A percentile compares a stretch with the other conserved stretches of the same genome.
Conservation (phyloP, 306 rosid species). For the Prunus mongolica region DNA sequence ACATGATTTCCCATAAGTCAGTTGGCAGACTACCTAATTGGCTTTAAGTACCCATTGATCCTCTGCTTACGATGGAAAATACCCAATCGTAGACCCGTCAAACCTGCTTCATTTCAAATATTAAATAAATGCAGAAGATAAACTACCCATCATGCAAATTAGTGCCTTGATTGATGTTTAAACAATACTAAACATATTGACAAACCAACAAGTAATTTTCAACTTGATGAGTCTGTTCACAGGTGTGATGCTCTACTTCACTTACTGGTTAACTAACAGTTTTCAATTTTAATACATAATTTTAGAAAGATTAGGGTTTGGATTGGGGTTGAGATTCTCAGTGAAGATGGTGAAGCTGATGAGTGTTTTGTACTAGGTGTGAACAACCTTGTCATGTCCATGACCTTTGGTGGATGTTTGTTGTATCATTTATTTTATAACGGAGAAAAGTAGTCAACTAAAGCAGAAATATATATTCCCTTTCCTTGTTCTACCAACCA, state of each 20-base stretch:
- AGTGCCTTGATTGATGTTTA: conserved; percentile 40
- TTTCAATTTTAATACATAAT: neutral
- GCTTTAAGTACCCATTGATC: neutral
- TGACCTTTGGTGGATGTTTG: neutral
- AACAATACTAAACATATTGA: conserved; percentile 3
- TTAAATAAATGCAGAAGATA: conserved; percentile 3
- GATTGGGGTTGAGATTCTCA: too few relatives aligned
- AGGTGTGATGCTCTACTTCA: neutral
- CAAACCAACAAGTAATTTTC: neutral
- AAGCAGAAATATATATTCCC: conserved; percentile 9
- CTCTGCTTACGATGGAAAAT: neutral
- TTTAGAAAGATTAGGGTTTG: too few relatives aligned
- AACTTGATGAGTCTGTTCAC: neutral
- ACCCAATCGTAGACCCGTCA: conserved; percentile 15
- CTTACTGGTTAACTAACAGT: neutral
- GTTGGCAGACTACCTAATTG: conserved; percentile 46
- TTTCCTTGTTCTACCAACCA: conserved; percentile 33
- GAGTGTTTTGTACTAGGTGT: neutral
- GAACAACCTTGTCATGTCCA: conserved; percentile 20
- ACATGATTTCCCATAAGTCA: conserved; percentile 25
- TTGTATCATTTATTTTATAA: conserved; percentile 17
- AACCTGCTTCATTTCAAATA: conserved; percentile 40
- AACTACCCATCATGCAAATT: conserved; percentile 9
- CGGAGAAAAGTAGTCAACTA: conserved; percentile 15
- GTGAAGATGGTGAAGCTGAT: too few relatives aligned